Conservation (phyloP, 192 early-diverging fungal species). For the Coemansia sp. region DNA sequence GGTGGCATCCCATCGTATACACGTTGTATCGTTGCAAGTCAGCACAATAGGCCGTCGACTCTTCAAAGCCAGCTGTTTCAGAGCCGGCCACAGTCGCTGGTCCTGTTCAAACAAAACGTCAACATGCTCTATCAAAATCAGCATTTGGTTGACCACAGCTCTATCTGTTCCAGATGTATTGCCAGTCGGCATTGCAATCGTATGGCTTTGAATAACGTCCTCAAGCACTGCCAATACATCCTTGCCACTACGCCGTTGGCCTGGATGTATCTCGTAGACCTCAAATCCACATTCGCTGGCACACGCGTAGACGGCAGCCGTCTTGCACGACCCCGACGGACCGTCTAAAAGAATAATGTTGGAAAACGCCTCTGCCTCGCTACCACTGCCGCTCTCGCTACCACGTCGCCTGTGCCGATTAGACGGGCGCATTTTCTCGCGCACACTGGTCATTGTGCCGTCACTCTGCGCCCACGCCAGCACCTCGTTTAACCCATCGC, state of each 20-base stretch:
- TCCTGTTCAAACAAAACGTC: constrained; percentile 82
- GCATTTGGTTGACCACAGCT: constrained; percentile 52
- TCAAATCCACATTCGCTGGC: constrained; percentile 73
- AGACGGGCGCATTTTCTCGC: constrained; percentile 13
- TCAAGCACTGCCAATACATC: constrained; percentile 65
- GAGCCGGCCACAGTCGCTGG: constrained; percentile 72
- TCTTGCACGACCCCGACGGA: constrained; percentile 69
- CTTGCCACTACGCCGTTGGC: constrained; percentile 66
- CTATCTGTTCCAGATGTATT: background rate
- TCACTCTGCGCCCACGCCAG: constrained; percentile 42
- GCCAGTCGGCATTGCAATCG: constrained; percentile 46
- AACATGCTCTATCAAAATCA: constrained; percentile 82
- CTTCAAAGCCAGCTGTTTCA: constrained; percentile 65
- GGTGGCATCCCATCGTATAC: constrained; percentile 34
- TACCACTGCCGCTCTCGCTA: constrained; percentile 29
- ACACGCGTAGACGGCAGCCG: constrained; percentile 68
- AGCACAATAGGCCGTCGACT: constrained; percentile 81
- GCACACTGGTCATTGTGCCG: constrained; percentile 31
- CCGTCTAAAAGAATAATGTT: constrained; percentile 69
- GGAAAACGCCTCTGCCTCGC: constrained; percentile 47
- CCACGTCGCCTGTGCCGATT: constrained; percentile 19
- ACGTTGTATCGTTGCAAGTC: constrained; percentile 61
- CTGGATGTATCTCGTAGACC: constrained; percentile 74
- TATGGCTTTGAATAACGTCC: constrained; percentile 74
- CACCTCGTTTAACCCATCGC: constrained; percentile 24